Percentiles rank a stretch among this genome's conserved stretches.
phyloP scores from a whole-genome alignment of 2,329 filamentous ascomycete species.

The Fusarium brevicatenulatum region DNA sequence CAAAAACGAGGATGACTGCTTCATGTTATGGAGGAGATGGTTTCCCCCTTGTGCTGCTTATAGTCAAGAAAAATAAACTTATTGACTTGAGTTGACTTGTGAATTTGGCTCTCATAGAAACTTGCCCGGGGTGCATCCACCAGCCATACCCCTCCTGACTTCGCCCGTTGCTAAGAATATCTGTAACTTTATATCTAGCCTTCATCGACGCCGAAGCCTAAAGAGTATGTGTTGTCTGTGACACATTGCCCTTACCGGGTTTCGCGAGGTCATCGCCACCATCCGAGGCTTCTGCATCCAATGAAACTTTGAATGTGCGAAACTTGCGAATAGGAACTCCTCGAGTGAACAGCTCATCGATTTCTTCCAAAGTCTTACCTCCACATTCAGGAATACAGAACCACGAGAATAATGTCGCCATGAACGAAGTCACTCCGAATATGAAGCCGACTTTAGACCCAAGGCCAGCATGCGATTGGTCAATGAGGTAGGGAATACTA shows the following conservation, averaged over 20 bases:
- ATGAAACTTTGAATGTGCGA: not conserved
- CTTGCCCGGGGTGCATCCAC: not conserved
- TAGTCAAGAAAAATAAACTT: not conserved
- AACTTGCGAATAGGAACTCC: constrained; percentile 35
- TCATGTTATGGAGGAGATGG: not conserved
- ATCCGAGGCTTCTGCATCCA: not conserved
- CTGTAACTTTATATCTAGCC: not conserved
- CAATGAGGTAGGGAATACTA: constrained; percentile 51
- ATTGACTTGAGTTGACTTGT: not conserved
- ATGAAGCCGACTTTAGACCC: constrained; percentile 40
- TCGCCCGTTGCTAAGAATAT: not conserved
- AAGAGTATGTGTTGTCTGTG: not conserved
- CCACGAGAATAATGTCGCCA: constrained; percentile 26
- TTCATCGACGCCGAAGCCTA: not conserved
- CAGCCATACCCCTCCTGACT: not conserved
- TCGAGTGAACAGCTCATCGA: constrained; percentile 41
- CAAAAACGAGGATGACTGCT: not conserved
- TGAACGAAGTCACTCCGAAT: constrained; percentile 16
- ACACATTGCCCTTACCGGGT: not conserved
- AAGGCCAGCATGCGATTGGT: constrained; percentile 49
- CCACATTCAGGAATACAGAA: constrained; percentile 38
- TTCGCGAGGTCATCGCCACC: not conserved
- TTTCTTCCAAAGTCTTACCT: constrained; percentile 35
- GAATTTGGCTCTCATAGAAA: not conserved
- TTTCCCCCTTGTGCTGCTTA: not conserved